Evolutionary conservation across 75 land plant genomes (phyloP).

Genomic region (Selaginella moellendorffii): DNA sequence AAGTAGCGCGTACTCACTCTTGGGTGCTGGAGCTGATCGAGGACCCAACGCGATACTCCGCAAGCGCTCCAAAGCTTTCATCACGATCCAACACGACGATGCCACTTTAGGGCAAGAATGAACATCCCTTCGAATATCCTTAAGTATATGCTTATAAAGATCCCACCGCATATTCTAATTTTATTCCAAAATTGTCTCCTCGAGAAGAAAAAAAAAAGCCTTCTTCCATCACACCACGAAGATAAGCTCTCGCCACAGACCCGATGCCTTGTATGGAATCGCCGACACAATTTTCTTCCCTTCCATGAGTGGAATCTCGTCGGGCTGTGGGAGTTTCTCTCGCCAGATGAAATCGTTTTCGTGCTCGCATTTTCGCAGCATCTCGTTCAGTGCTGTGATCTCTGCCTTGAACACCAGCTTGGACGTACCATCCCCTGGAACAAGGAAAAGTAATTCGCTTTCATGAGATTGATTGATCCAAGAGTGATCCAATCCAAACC

Average conservation of each 20-base stretch:
- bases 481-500: too few relatives aligned
- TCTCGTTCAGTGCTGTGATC: slow-evolving; percentile 22
- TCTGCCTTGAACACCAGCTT: slow-evolving; percentile 30
- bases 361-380: slow-evolving; percentile 42
- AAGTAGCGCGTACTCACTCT: background rate
- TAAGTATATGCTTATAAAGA: too few relatives aligned
- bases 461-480: too few relatives aligned
- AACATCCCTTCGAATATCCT: too few relatives aligned
- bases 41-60: background rate
- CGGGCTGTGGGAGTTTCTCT: slow-evolving; percentile 31
- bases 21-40: background rate
- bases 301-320: slow-evolving; percentile 42
- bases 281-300: slow-evolving; percentile 38
- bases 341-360: slow-evolving; percentile 68
- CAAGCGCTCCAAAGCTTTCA: background rate
- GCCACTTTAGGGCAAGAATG: too few relatives aligned
- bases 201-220: too few relatives aligned
- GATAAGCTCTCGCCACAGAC: slow-evolving; percentile 39
- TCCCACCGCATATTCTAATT: too few relatives aligned
- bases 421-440: slow-evolving; percentile 40
- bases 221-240: slow-evolving; percentile 31
- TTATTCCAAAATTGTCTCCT: too few relatives aligned
- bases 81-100: too few relatives aligned
- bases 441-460: background rate
- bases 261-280: slow-evolving; percentile 32